Percentiles rank a stretch among this genome's conserved stretches.
Evolutionary conservation across 2,329 filamentous ascomycete species (phyloP).

Genomic region (Capronia coronata): DNA sequence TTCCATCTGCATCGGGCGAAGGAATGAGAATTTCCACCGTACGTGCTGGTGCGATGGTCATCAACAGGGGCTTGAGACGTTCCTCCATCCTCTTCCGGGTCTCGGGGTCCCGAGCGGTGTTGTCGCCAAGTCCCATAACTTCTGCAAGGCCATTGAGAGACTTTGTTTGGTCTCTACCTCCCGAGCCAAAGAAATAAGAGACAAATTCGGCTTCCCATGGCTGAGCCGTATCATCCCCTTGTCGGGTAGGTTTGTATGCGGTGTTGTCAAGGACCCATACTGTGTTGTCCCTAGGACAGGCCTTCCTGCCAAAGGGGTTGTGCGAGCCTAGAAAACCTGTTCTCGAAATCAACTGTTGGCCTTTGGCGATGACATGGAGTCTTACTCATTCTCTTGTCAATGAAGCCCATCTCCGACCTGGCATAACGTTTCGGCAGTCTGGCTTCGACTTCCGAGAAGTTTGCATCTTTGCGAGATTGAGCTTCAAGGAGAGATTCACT

Average conservation of each 20-base stretch:
- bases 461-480: slow-evolving; percentile 27
- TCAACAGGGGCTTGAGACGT: slow-evolving; percentile 60
- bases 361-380: background rate
- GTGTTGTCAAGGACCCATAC: slow-evolving; percentile 92
- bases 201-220: slow-evolving; percentile 78
- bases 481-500: slow-evolving; percentile 27
- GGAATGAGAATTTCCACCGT: slow-evolving; percentile 59
- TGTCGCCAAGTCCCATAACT: slow-evolving; percentile 59
- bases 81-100: slow-evolving; percentile 60
- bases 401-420: slow-evolving; percentile 25
- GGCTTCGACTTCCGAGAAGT: slow-evolving; percentile 27
- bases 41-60: slow-evolving; percentile 65
- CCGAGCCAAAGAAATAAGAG: slow-evolving; percentile 70
- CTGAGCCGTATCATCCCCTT: slow-evolving; percentile 31
- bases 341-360: slow-evolving; percentile 2
- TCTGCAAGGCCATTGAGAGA: slow-evolving; percentile 65
- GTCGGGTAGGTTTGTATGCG: slow-evolving; percentile 54
- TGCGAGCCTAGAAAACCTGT: slow-evolving; percentile 33
- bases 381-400: slow-evolving; percentile 28
- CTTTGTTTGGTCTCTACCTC: slow-evolving; percentile 60
- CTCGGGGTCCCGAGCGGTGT: slow-evolving; percentile 40
- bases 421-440: slow-evolving; percentile 26
- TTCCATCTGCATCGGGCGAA: slow-evolving; percentile 39
- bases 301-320: slow-evolving; percentile 55
- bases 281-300: slow-evolving; percentile 59